Percentiles rank a stretch among this genome's conserved stretches.
Conservation (phyloP, 2,329 filamentous ascomycete genomes). For the Rutstroemia sp. region DNA sequence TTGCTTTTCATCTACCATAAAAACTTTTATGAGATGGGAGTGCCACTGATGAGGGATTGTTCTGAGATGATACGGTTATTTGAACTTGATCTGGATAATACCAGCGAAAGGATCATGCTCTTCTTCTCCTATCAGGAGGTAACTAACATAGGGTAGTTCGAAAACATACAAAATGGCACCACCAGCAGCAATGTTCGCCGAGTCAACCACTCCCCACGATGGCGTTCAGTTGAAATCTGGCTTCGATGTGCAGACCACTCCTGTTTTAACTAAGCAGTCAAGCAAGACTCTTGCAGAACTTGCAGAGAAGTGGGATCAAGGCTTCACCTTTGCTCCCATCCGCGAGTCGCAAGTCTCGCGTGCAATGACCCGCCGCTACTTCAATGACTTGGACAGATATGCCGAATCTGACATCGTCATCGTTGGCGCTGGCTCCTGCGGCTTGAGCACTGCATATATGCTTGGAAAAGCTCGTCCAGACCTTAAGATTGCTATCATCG, state of each 20-base stretch:
- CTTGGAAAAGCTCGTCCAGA: constrained; percentile 79
- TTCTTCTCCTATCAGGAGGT: constrained; percentile 32
- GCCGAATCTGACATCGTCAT: constrained; percentile 94
- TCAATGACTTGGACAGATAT: constrained; percentile 78
- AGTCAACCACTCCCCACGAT: constrained; percentile 26
- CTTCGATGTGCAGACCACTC: constrained; percentile 41
- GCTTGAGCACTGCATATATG: constrained; percentile 76
- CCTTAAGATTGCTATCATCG: constrained; percentile 84
- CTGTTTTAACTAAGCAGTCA: constrained; percentile 39
- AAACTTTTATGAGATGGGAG: constrained; percentile 22
- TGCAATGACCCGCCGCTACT: constrained; percentile 92
- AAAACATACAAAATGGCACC: constrained; percentile 63
- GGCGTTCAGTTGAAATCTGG: constrained; percentile 33
- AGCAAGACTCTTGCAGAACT: constrained; percentile 49
- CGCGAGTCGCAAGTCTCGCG: constrained; percentile 88
- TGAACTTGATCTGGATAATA: constrained; percentile 98
- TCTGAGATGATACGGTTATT: constrained; percentile 83
- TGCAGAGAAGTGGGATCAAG: constrained; percentile 64
- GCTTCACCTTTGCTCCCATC: constrained; percentile 77
- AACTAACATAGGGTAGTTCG: constrained; percentile 36
- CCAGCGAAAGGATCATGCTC: constrained; percentile 99
- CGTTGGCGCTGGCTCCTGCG: constrained; percentile 82
- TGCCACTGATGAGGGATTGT: constrained; percentile 32
- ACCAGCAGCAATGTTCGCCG: constrained; percentile 58
- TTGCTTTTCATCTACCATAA: constrained; percentile 27